Percentiles rank a stretch among this genome's conserved stretches.
These are phyloP conservation scores for Magnusiomyces paraingens DNA, from an alignment of 1,139 yeast species.

Conservation along the genomic window DNA sequence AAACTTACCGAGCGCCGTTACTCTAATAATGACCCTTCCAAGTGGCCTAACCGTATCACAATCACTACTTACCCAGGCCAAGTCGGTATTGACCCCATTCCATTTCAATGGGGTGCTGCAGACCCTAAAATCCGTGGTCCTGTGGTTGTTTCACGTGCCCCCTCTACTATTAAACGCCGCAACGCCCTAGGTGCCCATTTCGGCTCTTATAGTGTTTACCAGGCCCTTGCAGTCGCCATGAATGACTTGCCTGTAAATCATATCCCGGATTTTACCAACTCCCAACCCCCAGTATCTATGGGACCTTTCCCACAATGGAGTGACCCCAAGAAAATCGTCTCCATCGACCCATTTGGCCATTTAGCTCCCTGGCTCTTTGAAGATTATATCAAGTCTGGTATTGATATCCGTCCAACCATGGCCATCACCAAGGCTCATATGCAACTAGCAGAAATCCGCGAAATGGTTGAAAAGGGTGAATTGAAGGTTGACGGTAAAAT, in stretches of 20 bases:
- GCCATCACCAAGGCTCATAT: slow-evolving; percentile 57
- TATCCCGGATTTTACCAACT: slow-evolving; percentile 52
- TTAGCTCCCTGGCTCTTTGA: slow-evolving; percentile 51
- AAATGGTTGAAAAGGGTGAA: slow-evolving; percentile 46
- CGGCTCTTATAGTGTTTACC: slow-evolving; percentile 55
- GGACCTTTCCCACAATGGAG: slow-evolving; percentile 50
- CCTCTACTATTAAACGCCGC: slow-evolving; percentile 33
- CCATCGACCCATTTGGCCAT: slow-evolving; percentile 59
- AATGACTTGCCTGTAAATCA: slow-evolving; percentile 46
- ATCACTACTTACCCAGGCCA: slow-evolving; percentile 50
- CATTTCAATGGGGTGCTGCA: slow-evolving; percentile 45
- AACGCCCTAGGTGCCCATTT: slow-evolving; percentile 58
- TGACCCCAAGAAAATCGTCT: slow-evolving; percentile 47
- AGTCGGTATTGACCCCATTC: slow-evolving; percentile 42
- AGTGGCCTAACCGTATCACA: slow-evolving; percentile 34
- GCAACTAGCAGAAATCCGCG: slow-evolving; percentile 50
- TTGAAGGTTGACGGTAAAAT: slow-evolving; percentile 50
- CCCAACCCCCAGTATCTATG: slow-evolving; percentile 53
- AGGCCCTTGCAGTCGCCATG: slow-evolving; percentile 53
- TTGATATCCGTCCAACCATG: slow-evolving; percentile 54
- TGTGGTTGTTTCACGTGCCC: slow-evolving; percentile 44
- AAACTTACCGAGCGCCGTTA: slow-evolving; percentile 4
- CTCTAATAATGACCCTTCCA: slow-evolving; percentile 13
- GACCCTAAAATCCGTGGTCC: slow-evolving; percentile 50
- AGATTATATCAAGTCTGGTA: slow-evolving; percentile 38